These are phyloP conservation scores for Phoenix roebelenii DNA, from an alignment of 176 grass and related monocot species.

Conservation along the genomic window DNA sequence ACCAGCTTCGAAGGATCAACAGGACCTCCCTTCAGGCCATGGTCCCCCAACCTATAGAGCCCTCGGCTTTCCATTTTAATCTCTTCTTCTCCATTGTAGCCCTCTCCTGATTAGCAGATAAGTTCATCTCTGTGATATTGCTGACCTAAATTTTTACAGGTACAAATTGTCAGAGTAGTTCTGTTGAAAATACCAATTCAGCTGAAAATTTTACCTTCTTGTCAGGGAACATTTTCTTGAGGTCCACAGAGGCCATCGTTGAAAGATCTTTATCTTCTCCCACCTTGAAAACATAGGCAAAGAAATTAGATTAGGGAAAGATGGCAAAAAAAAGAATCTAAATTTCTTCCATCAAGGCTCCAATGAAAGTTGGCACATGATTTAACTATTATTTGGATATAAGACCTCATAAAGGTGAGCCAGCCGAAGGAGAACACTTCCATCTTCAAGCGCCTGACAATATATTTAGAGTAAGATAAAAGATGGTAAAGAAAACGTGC, in stretches of 20 bases:
- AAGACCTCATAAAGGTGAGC: constrained; percentile 82
- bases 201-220: constrained; percentile 46
- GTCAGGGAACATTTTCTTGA: constrained; percentile 66
- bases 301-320: constrained; percentile 4
- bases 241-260: constrained; percentile 48
- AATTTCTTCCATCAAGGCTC: too few relatives aligned
- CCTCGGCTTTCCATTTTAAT: constrained; percentile 72
- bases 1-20: constrained; percentile 49
- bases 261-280: constrained; percentile 58
- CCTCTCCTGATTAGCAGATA: constrained; percentile 85
- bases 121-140: constrained; percentile 62
- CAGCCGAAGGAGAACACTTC: constrained; percentile 64
- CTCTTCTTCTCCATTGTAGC: constrained; percentile 75
- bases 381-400: too few relatives aligned
- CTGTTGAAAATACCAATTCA: too few relatives aligned
- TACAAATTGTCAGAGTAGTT: constrained; percentile 15
- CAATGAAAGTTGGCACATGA: too few relatives aligned
- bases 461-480: constrained; percentile 5
- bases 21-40: constrained; percentile 40
- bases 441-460: constrained; percentile 71
- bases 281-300: constrained; percentile 25
- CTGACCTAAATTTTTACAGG: constrained; percentile 27
- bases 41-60: constrained; percentile 23
- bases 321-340: background rate
- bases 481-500: background rate